These are phyloP conservation scores for Suaeda aralocaspica DNA, from an alignment of 148 eudicot genomes.

Conservation along the genomic window DNA sequence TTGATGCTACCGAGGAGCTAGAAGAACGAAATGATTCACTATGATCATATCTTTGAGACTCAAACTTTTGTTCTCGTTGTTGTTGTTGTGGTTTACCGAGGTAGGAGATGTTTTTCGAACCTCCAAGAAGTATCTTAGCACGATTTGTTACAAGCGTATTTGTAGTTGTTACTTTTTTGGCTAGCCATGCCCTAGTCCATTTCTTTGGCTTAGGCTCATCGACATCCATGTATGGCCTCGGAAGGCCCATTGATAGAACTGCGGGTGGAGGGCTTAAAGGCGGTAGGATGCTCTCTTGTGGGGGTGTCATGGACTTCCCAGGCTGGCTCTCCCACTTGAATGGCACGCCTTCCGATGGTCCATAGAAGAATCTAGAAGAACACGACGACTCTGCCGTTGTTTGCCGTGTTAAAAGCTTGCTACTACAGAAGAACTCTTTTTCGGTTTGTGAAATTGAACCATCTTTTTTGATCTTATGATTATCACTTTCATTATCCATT, in stretches of 20 bases:
- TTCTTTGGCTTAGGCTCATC: slow-evolving; percentile 20
- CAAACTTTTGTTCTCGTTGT: neutral
- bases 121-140: neutral
- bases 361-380: slow-evolving; percentile 41
- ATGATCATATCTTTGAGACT: slow-evolving; percentile 9
- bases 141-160: neutral
- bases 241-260: slow-evolving; percentile 36
- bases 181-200: slow-evolving; percentile 34
- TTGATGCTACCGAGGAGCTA: slow-evolving; percentile 23
- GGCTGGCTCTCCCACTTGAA: slow-evolving; percentile 73
- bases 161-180: slow-evolving; percentile 20
- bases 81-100: neutral
- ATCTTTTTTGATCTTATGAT: neutral
- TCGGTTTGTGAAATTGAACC: slow-evolving; percentile 10
- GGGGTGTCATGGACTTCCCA: slow-evolving; percentile 51
- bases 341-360: slow-evolving; percentile 49
- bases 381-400: slow-evolving; percentile 32
- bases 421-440: slow-evolving; percentile 21
- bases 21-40: slow-evolving; percentile 22
- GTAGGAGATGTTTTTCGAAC: neutral
- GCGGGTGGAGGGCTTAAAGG: slow-evolving; percentile 61
- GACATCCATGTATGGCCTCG: slow-evolving; percentile 27
- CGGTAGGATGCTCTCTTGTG: slow-evolving; percentile 30
- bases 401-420: slow-evolving; percentile 33
- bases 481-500: slow-evolving; percentile 14